These are phyloP conservation scores for Neurospora sp. DNA, from an alignment of 495 filamentous ascomycete genomes.

Conservation along the genomic window DNA sequence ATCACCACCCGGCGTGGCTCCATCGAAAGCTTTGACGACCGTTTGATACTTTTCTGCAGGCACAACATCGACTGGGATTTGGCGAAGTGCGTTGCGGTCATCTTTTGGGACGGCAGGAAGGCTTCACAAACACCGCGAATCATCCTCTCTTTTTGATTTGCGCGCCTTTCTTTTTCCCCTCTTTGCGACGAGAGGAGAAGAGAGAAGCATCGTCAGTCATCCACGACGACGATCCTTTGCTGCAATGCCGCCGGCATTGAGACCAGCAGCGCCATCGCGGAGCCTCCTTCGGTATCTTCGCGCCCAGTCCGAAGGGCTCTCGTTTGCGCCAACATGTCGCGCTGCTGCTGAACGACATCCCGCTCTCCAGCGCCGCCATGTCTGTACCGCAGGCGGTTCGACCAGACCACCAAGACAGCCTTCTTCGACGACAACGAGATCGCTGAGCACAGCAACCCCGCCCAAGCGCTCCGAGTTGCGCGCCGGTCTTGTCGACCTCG, in stretches of 20 bases:
- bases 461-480: slow-evolving; percentile 25
- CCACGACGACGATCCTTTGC: not conserved
- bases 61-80: not conserved
- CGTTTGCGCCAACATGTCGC: slow-evolving; percentile 27
- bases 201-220: not conserved
- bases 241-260: slow-evolving; percentile 28
- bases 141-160: not conserved
- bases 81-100: not conserved
- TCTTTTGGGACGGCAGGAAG: not conserved
- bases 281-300: slow-evolving; percentile 53
- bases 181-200: not conserved
- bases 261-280: slow-evolving; percentile 43
- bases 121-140: not conserved
- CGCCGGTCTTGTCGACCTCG: slow-evolving; percentile 33
- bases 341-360: slow-evolving; percentile 1
- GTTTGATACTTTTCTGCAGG: not conserved
- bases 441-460: slow-evolving; percentile 5
- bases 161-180: not conserved
- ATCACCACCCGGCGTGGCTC: slow-evolving; percentile 2
- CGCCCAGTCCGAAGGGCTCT: slow-evolving; percentile 46
- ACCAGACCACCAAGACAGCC: slow-evolving; percentile 3
- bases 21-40: slow-evolving; percentile 5
- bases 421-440: slow-evolving; percentile 4
- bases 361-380: slow-evolving; percentile 8
- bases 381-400: slow-evolving; percentile 8